Conservation (phyloP, 2,329 filamentous ascomycete genomes). For the Ceratocystis destructans region DNA sequence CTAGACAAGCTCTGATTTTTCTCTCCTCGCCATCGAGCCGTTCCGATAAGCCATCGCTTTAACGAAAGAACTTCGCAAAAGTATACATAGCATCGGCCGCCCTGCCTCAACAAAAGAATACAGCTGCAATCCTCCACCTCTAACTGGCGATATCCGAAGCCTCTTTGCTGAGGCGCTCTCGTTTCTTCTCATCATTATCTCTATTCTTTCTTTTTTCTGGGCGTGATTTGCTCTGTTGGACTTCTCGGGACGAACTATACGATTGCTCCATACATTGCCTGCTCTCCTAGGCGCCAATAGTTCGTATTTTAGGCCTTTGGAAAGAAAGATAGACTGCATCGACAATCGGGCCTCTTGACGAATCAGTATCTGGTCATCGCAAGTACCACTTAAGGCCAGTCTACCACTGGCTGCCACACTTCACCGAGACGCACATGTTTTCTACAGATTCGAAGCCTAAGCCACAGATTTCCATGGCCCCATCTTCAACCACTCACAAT, state of each 20-base stretch:
- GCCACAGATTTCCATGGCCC: conserved; percentile 10
- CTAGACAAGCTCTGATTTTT: too few species aligned
- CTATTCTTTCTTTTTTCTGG: neutral
- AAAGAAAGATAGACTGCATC: too few species aligned
- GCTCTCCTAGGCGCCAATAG: too few species aligned
- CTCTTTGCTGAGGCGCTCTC: conserved; percentile 1
- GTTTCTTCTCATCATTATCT: neutral
- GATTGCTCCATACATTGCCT: too few species aligned
- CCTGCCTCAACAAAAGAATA: neutral
- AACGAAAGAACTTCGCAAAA: neutral
- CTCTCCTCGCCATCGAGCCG: too few species aligned
- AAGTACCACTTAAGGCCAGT: neutral
- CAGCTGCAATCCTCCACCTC: neutral
- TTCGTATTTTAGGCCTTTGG: too few species aligned
- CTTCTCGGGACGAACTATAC: too few species aligned
- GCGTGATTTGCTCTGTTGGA: neutral
- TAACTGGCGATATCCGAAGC: neutral
- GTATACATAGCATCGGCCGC: neutral
- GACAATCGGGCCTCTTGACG: too few species aligned
- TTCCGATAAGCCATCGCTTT: too few species aligned
- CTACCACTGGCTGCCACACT: neutral
- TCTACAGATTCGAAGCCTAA: neutral
- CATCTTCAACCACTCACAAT: conserved; percentile 8
- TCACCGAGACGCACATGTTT: neutral
- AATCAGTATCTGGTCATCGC: neutral